Evolutionary conservation across 1,139 yeast genomes (phyloP).

Genomic region (Saccharomyces hybrid): DNA sequence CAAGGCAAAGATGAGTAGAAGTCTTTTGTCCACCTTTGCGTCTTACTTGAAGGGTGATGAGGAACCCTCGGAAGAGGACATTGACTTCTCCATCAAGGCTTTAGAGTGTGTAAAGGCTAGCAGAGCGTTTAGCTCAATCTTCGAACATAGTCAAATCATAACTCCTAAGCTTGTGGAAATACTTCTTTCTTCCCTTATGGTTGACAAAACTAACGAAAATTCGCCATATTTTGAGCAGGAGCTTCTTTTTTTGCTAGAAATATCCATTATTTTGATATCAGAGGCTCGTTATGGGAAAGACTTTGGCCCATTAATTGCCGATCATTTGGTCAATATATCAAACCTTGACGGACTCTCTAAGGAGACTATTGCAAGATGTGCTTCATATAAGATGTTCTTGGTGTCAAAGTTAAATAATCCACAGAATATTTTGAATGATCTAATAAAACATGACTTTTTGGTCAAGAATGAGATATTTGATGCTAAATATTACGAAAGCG

Average conservation of each 20-base stretch:
- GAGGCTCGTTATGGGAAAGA: neutral
- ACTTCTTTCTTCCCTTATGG: neutral
- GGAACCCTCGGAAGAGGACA: constrained; percentile 89
- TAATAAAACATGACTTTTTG: constrained; percentile 24
- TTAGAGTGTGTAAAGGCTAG: constrained; percentile 24
- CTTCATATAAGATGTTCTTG: constrained; percentile 26
- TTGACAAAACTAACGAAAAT: constrained; percentile 1
- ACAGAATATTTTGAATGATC: neutral
- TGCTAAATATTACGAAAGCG: constrained; percentile 26
- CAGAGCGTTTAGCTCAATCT: constrained; percentile 1
- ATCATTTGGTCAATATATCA: constrained; percentile 14
- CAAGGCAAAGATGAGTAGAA: constrained; percentile 55
- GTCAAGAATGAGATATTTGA: constrained; percentile 21
- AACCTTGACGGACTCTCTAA: constrained; percentile 19
- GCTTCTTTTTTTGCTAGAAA: constrained; percentile 3
- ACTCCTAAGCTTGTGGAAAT: neutral
- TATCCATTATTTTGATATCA: neutral
- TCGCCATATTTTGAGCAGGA: constrained; percentile 4
- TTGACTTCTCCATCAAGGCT: constrained; percentile 76
- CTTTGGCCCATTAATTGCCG: neutral
- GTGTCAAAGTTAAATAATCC: constrained; percentile 26
- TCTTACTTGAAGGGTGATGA: constrained; percentile 91
- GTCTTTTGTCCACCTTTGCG: constrained; percentile 81
- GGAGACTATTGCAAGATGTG: constrained; percentile 22
- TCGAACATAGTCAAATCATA: constrained; percentile 2